Conservation (phyloP, 345 rosid genomes). For the Eucalyptus camaldulensis region DNA sequence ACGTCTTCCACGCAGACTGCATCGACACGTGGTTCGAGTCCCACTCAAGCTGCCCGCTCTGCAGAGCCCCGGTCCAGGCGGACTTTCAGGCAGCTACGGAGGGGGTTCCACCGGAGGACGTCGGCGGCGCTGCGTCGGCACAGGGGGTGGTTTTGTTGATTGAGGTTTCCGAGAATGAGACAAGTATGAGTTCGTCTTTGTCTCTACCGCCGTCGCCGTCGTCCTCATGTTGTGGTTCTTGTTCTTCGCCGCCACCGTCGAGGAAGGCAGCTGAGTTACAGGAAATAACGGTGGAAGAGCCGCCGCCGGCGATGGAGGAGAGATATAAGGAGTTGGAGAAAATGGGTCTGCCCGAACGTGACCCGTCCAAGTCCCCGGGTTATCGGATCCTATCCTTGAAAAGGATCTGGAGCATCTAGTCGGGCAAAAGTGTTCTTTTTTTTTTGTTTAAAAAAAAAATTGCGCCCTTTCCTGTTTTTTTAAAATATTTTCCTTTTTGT, state of each 20-base stretch:
- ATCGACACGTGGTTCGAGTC: conserved; percentile 80
- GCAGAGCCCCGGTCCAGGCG: conserved; percentile 55
- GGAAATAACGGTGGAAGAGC: conserved; percentile 14
- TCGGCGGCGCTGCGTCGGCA: neutral
- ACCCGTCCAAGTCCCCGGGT: conserved; percentile 11
- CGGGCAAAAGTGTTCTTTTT: neutral
- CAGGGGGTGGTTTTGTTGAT: neutral
- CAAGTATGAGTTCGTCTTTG: neutral
- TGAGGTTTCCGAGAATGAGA: neutral
- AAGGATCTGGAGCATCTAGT: conserved; percentile 15
- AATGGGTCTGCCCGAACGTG: neutral
- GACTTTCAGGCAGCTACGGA: neutral
- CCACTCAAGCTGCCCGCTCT: conserved; percentile 70
- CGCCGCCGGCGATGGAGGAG: conserved; percentile 2
- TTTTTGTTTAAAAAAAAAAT: no score
- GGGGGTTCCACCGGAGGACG: neutral
- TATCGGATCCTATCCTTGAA: conserved; percentile 12
- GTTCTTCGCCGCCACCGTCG: conserved; percentile 6
- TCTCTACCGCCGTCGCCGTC: neutral
- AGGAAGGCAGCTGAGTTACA: conserved; percentile 2
- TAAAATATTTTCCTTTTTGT: neutral
- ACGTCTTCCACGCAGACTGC: conserved; percentile 68
- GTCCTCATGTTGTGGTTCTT: neutral
- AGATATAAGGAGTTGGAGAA: neutral
- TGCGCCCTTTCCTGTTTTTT: neutral